Percentiles rank a stretch among this genome's conserved stretches.
These are phyloP conservation scores for Fusarium redolens DNA, from an alignment of 2,329 filamentous ascomycete genomes.

Conservation along the genomic window DNA sequence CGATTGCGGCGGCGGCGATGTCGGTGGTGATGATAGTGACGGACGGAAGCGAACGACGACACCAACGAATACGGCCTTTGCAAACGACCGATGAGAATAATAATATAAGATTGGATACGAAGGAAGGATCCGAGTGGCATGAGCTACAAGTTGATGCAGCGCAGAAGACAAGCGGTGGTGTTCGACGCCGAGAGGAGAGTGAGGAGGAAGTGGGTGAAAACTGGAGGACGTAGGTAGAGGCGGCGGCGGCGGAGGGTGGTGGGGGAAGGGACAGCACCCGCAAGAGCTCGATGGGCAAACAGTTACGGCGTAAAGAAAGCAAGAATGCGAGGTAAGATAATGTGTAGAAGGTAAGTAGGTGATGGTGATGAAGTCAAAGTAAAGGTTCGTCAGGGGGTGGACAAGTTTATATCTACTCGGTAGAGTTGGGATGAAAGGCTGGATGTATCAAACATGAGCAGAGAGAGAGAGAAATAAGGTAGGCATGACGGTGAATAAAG, in stretches of 20 bases:
- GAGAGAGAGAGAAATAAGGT: not conserved
- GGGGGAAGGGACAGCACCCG: not conserved
- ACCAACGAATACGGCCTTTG: not conserved
- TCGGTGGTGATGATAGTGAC: not conserved
- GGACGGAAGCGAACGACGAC: not conserved
- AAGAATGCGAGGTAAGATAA: not conserved
- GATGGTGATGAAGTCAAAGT: not conserved
- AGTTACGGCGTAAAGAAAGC: not conserved
- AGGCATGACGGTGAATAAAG: not conserved
- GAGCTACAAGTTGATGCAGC: not conserved
- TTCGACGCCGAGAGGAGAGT: not conserved
- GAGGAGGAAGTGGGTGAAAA: not conserved
- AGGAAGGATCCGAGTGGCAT: not conserved
- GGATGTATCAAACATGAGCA: not conserved
- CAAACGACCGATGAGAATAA: slow-evolving; percentile 12
- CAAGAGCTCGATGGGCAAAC: not conserved
- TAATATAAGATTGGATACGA: not conserved
- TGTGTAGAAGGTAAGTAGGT: not conserved
- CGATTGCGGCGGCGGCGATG: not conserved
- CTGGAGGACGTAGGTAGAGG: not conserved
- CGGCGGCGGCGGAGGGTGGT: not conserved
- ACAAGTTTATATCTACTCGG: not conserved
- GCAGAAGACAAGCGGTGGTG: not conserved
- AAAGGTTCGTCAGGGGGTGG: not conserved
- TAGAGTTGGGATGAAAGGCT: not conserved